Base-by-base conservation (phyloP, 2,329 filamentous ascomycete genomes). In the Pseudogymnoascus sp. region DNA sequence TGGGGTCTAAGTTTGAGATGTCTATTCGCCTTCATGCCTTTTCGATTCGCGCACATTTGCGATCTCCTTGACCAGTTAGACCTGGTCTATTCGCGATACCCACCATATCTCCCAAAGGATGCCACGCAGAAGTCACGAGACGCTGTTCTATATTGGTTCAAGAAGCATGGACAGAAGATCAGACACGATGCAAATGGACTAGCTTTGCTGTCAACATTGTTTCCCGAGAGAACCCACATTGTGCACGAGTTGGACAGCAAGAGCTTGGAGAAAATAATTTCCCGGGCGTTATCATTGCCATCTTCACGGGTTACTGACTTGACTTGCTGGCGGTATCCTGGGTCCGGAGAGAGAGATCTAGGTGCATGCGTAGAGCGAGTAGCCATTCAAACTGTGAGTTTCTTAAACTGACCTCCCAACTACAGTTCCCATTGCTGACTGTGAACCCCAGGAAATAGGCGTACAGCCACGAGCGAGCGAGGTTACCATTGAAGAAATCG, bases 191-290 rank as follows among this genome's bases (percentile, higher is more conserved):
- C 82, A 1, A 77, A 86, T 67, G 77, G 79, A 1, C 76, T 83
- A 1, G 87, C 89, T 2, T 75, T 96, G 1, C 76, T 96, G 0
- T 92, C 89, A 1, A 86, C 87, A 2, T 74, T 97, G 0, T 81
- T 95, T 0, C 90, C 92, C 0, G 86, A 92, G 64, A 81, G 91
- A 60, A 86, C 85, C 2, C 91, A 96, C 70, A 83, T 90, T 28
- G 88, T 93, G 1, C 96, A 92, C 70, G 81, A 79, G 37, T 78
- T 96, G 1, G 84, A 89, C 68, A 69, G 67, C 5, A 70, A 75
- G 7, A 79, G 76, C 0, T 77, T 96, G 0, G 82, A 86, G 61
- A 83, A 80, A 59, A 81, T 90, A n/a, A 79, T 96, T 14, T 82
- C 80, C 2, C 82, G 86, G 33, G 82, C 84, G 18, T 77, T 93